A percentile compares a stretch with the other conserved stretches of the same genome.
phyloP scores from a whole-genome alignment of 768 basidiomycete species.

The Multifurca ochricompacta region DNA sequence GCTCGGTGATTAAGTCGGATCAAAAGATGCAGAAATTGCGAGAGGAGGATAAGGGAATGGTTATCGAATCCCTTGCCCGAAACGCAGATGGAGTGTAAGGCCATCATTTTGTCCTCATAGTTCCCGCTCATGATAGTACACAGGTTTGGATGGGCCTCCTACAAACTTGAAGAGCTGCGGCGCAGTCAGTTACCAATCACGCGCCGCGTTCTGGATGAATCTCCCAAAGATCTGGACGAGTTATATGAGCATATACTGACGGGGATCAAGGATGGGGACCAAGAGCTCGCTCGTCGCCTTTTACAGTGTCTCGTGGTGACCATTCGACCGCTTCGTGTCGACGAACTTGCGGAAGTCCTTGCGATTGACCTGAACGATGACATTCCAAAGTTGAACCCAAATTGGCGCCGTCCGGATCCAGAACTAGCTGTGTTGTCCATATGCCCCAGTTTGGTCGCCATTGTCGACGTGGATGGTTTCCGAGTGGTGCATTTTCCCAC shows the following conservation, averaged over 20 bases:
- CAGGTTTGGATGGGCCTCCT: constrained; percentile 3
- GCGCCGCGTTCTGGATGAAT: background rate
- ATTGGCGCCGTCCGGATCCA: background rate
- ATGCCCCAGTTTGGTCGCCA: background rate
- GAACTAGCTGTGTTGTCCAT: background rate
- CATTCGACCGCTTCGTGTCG: background rate
- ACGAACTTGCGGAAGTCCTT: constrained; percentile 1
- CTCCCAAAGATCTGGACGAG: background rate
- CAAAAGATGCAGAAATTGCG: background rate
- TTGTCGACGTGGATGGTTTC: background rate
- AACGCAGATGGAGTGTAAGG: constrained; percentile 7
- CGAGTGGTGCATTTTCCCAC: background rate
- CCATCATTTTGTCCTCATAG: background rate
- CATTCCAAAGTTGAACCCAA: background rate
- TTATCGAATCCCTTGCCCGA: background rate
- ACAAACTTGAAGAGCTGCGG: background rate
- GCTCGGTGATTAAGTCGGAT: background rate
- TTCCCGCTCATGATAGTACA: background rate
- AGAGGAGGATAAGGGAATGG: background rate
- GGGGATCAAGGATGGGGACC: background rate
- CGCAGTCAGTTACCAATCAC: background rate
- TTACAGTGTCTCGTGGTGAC: constrained; percentile 1
- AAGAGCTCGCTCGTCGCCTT: background rate
- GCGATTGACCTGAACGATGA: background rate
- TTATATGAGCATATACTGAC: constrained; percentile 3